phyloP scores from a whole-genome alignment of 305 asterid species.

The Solanum hybrid region DNA sequence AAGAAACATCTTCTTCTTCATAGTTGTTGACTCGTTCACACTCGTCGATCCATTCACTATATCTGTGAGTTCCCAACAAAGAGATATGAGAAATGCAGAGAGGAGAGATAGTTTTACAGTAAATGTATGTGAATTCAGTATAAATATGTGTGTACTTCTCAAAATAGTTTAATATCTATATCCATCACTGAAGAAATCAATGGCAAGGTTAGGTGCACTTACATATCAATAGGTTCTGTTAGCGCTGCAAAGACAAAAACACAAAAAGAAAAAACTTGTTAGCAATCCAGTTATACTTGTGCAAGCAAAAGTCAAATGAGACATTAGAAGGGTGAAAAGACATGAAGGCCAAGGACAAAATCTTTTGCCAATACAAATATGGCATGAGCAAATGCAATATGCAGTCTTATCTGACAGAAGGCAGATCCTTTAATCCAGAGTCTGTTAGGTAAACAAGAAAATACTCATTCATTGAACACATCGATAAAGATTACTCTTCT shows the following conservation, averaged over 20 bases:
- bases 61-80: conserved; percentile 26
- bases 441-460: neutral
- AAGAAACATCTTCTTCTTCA: conserved; percentile 59
- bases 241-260: conserved; percentile 36
- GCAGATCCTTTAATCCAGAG: neutral
- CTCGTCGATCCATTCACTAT: conserved; percentile 98
- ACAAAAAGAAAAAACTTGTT: neutral
- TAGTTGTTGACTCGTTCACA: conserved; percentile 75
- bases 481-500: neutral
- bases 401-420: neutral
- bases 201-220: conserved; percentile 16
- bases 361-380: neutral
- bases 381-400: neutral
- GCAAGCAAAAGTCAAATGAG: neutral
- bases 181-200: neutral
- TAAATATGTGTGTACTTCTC: neutral
- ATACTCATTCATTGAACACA: neutral
- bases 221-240: conserved; percentile 77
- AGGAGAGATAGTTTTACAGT: neutral
- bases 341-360: neutral
- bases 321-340: neutral
- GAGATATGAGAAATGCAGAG: neutral
- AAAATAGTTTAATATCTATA: neutral
- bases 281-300: neutral
- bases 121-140: neutral